Evolutionary conservation across 2,329 filamentous ascomycete species (phyloP).

Genomic region (Coccinonectria pachysandricola): DNA sequence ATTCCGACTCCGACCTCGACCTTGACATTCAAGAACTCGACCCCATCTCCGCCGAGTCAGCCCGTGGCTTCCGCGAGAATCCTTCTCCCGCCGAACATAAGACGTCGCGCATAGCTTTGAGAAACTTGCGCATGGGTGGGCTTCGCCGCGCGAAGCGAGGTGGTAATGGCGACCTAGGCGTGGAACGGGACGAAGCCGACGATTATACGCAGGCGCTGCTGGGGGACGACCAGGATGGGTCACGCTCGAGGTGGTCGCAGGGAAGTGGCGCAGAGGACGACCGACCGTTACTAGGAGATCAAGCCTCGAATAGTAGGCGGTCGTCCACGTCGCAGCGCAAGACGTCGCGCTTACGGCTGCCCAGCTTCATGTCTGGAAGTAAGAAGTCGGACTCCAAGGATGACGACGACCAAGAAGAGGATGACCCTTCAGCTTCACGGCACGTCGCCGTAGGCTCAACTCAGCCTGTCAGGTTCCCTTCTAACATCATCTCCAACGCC

Average conservation of each 20-base stretch:
- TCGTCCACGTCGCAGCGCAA: slow-evolving; percentile 21
- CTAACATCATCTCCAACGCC: slow-evolving; percentile 89
- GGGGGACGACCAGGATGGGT: slow-evolving; percentile 49
- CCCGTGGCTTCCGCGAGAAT: slow-evolving; percentile 21
- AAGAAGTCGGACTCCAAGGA: slow-evolving; percentile 27
- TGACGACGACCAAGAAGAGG: slow-evolving; percentile 40
- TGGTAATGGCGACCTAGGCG: slow-evolving; percentile 51
- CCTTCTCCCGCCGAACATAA: slow-evolving; percentile 28
- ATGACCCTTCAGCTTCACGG: slow-evolving; percentile 61
- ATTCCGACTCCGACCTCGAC: slow-evolving; percentile 67
- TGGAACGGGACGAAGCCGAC: slow-evolving; percentile 44
- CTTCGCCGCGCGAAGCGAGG: slow-evolving; percentile 46
- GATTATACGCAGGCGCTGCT: slow-evolving; percentile 60
- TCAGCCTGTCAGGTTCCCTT: slow-evolving; percentile 69
- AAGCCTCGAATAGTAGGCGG: slow-evolving; percentile 16
- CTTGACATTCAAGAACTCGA: slow-evolving; percentile 74
- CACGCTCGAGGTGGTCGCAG: slow-evolving; percentile 47
- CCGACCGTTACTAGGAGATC: slow-evolving; percentile 55
- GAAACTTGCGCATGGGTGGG: slow-evolving; percentile 58
- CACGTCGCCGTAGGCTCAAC: slow-evolving; percentile 64
- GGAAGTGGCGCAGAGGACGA: slow-evolving; percentile 57
- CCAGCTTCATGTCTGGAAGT: slow-evolving; percentile 51
- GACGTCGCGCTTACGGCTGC: slow-evolving; percentile 49
- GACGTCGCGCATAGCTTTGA: slow-evolving; percentile 56
- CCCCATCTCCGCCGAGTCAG: slow-evolving; percentile 38